phyloP scores from a whole-genome alignment of 257 asterid genomes.

The Cordia subcordata region DNA sequence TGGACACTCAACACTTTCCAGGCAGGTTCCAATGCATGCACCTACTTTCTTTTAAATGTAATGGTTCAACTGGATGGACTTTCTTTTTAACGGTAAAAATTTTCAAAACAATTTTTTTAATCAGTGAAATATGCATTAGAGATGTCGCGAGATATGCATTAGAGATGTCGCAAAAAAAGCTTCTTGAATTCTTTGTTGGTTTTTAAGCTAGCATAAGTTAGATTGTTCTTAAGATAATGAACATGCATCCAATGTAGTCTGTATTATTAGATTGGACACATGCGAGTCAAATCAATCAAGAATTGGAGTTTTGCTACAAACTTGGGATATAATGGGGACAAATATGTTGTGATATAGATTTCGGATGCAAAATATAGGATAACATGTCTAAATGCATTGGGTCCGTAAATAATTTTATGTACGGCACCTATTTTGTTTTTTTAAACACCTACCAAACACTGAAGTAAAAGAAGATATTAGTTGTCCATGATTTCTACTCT shows the following conservation, averaged over 20 bases:
- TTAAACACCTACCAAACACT: slow-evolving; percentile 11
- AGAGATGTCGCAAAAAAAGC: too few relatives aligned
- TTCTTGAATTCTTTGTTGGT: neutral
- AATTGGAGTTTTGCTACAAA: neutral
- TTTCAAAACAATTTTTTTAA: too few relatives aligned
- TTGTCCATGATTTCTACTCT: slow-evolving; percentile 14
- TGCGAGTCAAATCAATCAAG: neutral
- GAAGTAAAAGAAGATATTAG: neutral
- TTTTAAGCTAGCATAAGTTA: slow-evolving; percentile 6
- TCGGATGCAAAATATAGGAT: neutral
- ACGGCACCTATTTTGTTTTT: slow-evolving; percentile 11
- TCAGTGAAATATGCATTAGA: too few relatives aligned
- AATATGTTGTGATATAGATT: too few relatives aligned
- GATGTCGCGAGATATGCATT: too few relatives aligned
- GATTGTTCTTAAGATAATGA: neutral
- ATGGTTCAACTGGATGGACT: too few relatives aligned
- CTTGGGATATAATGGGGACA: neutral
- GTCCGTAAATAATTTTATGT: slow-evolving; percentile 6
- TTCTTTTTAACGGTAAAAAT: too few relatives aligned
- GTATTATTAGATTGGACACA: neutral
- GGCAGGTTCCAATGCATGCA: slow-evolving; percentile 23
- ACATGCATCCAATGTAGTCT: neutral
- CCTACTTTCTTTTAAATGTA: neutral
- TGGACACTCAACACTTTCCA: slow-evolving; percentile 19
- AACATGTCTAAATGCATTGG: slow-evolving; percentile 3